These are phyloP conservation scores for Cytospora chrysosperma DNA, from an alignment of 2,329 filamentous ascomycete genomes.

Conservation along the genomic window DNA sequence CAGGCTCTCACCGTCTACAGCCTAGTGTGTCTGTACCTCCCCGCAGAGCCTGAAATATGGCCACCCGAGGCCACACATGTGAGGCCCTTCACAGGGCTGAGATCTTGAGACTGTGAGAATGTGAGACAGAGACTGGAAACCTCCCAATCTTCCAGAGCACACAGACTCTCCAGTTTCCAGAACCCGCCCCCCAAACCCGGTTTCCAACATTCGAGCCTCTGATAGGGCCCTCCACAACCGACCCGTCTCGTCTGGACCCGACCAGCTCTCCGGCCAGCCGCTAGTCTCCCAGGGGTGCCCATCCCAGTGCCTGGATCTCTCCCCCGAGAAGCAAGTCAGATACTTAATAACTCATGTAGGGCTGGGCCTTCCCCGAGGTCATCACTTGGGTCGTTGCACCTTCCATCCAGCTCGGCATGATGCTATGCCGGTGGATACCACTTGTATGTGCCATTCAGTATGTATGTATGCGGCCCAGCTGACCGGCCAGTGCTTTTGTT, in stretches of 20 bases:
- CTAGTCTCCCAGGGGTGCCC: constrained; percentile 6
- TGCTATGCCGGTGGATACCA: background rate
- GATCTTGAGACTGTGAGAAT: too few species aligned
- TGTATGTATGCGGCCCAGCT: constrained; percentile 11
- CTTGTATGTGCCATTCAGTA: background rate
- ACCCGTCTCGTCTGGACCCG: constrained; percentile 2
- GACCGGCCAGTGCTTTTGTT: constrained; percentile 7
- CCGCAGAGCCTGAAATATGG: background rate
- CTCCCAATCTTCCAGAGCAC: background rate
- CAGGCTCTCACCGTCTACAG: background rate
- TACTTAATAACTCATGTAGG: background rate
- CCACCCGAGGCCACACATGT: background rate
- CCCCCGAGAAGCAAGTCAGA: constrained; percentile 12
- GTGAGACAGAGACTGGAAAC: background rate
- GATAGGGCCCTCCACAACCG: background rate
- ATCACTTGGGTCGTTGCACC: background rate
- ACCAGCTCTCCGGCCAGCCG: background rate
- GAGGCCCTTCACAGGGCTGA: background rate
- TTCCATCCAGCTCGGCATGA: background rate
- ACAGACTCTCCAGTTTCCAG: background rate
- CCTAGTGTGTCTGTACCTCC: background rate
- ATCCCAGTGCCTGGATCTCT: background rate
- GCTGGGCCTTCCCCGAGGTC: constrained; percentile 8
- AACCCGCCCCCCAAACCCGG: background rate
- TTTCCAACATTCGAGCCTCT: background rate